Percentiles rank a stretch among this genome's conserved stretches.
These are phyloP conservation scores for Manihot esculenta DNA, from an alignment of 441 rosid genomes.

Conservation along the genomic window DNA sequence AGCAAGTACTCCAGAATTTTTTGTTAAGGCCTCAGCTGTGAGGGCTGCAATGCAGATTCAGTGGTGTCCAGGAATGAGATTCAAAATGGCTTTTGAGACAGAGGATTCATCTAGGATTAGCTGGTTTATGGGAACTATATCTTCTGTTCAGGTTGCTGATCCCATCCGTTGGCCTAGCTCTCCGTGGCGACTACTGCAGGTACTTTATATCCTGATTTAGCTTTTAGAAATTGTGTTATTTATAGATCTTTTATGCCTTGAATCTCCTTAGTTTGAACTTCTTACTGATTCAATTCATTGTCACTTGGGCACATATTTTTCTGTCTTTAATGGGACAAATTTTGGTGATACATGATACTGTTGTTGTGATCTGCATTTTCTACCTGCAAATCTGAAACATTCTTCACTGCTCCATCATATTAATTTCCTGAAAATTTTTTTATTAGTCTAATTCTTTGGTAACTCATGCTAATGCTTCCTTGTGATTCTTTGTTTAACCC, in stretches of 20 bases:
- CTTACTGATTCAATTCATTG: too few species aligned
- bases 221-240: background rate
- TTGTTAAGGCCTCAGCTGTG: conserved; percentile 65
- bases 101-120: conserved; percentile 94
- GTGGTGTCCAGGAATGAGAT: conserved; percentile 93
- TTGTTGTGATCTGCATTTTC: too few species aligned
- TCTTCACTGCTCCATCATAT: background rate
- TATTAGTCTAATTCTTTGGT: background rate
- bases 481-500: background rate
- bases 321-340: background rate
- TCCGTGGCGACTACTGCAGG: conserved; percentile 94
- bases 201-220: conserved; percentile 17
- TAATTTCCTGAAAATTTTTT: background rate
- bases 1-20: conserved; percentile 80
- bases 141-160: conserved; percentile 80
- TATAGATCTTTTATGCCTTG: background rate
- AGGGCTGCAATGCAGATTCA: conserved; percentile 71
- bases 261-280: background rate
- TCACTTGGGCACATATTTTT: background rate
- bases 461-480: background rate
- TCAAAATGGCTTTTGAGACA: conserved; percentile 95
- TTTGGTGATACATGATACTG: background rate
- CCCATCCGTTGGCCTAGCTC: conserved; percentile 87
- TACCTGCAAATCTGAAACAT: too few species aligned
- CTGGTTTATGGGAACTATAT: conserved; percentile 96